phyloP scores from a whole-genome alignment of 2,329 filamentous ascomycete genomes.

The Colletotrichum eremochloae region DNA sequence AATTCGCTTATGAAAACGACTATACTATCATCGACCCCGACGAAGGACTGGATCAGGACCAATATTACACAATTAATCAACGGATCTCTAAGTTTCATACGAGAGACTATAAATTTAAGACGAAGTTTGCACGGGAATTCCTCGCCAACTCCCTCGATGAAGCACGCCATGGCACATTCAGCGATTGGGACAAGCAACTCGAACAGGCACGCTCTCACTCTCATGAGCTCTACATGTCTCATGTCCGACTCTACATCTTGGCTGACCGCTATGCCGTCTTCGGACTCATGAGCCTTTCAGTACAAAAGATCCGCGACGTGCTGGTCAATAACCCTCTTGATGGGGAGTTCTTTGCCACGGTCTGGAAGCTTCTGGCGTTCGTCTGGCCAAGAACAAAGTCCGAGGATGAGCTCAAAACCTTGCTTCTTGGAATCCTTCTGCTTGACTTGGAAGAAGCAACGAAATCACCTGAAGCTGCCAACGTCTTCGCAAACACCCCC shows the following conservation, averaged over 20 bases:
- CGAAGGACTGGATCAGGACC: fast-evolving
- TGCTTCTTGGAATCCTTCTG: neutral
- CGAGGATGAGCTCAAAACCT: neutral
- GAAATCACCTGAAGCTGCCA: neutral
- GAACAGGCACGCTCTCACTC: neutral
- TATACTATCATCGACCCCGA: neutral
- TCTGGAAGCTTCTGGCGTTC: neutral
- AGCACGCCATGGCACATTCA: neutral
- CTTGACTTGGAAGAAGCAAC: neutral
- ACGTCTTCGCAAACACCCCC: neutral
- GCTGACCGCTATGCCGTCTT: neutral
- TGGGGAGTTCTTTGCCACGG: fast-evolving
- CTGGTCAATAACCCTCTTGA: neutral
- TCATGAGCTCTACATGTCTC: neutral
- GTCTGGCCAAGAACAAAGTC: neutral
- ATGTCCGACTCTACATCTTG: neutral
- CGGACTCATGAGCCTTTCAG: neutral
- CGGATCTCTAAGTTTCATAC: no score
- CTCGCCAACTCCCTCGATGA: neutral
- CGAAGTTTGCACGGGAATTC: no score
- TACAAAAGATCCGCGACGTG: neutral
- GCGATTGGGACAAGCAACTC: no score
- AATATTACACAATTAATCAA: no score
- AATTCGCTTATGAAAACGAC: neutral
- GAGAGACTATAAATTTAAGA: no score